Conservation (phyloP, 768 basidiomycete genomes). For the Mrakia frigida region DNA sequence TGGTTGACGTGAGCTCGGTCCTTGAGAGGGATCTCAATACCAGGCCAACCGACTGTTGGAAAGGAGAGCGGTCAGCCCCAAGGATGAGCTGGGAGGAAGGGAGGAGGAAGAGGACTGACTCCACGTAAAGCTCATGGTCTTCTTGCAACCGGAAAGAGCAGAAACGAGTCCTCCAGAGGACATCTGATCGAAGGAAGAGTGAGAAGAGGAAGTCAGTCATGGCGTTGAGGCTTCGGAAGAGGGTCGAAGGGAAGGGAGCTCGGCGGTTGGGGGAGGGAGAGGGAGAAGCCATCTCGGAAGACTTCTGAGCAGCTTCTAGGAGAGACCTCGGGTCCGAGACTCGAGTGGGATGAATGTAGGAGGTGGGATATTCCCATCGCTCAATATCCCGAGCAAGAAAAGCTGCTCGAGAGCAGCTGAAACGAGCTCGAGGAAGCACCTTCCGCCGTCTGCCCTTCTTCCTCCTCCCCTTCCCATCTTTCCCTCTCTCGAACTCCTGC, state of each 20-base stretch:
- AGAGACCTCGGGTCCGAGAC: not conserved
- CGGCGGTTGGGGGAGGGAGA: not conserved
- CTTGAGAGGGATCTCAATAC: conserved; percentile 85
- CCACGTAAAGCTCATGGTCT: conserved; percentile 96
- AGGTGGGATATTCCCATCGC: too few species aligned
- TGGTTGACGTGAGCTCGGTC: conserved; percentile 88
- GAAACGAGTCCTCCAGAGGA: conserved; percentile 96
- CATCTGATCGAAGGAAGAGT: conserved; percentile 60
- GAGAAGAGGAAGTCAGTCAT: not conserved
- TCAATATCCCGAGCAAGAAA: not conserved
- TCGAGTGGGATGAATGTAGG: too few species aligned
- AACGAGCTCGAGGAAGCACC: not conserved
- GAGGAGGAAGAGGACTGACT: conserved; percentile 62
- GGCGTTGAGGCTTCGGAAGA: not conserved
- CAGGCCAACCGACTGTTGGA: conserved; percentile 34
- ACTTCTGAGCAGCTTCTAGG: not conserved
- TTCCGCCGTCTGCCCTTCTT: not conserved
- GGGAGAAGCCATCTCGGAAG: not conserved
- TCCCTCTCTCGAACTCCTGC: not conserved
- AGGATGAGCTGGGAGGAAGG: conserved; percentile 37
- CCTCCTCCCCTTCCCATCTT: not conserved
- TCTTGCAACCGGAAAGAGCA: conserved; percentile 95
- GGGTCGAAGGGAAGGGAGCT: not conserved
- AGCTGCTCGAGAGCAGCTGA: not conserved
- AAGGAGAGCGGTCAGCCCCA: not conserved